Evolutionary conservation across 2,329 filamentous ascomycete genomes (phyloP).

Genomic region (Xylaria polymorpha): DNA sequence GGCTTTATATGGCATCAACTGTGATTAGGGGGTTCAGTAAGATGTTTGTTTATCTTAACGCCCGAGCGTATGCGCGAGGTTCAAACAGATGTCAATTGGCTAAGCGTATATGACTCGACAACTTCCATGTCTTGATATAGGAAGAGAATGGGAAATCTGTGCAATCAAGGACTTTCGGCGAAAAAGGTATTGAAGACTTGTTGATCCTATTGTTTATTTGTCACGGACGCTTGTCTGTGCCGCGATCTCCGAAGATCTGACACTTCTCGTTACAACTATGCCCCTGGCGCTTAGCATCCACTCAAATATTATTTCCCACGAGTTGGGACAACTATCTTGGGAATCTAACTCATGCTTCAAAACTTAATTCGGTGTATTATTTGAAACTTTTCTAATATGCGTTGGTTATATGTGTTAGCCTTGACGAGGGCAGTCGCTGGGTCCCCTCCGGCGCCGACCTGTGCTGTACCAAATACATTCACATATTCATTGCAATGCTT

Average conservation of each 20-base stretch:
- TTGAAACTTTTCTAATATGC: background rate
- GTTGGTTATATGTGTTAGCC: conserved; percentile 4
- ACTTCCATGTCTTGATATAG: too few species aligned
- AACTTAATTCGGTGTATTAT: background rate
- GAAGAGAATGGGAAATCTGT: background rate
- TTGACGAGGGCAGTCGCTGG: background rate
- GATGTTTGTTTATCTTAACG: background rate
- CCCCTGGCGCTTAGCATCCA: conserved; percentile 17
- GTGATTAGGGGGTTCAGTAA: background rate
- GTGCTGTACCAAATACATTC: conserved; percentile 2
- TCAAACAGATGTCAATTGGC: too few species aligned
- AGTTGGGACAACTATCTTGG: background rate
- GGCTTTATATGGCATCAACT: conserved; percentile 27
- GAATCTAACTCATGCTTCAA: background rate
- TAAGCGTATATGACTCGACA: too few species aligned
- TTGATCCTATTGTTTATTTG: background rate
- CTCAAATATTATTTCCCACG: background rate
- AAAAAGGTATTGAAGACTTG: background rate
- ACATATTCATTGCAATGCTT: background rate
- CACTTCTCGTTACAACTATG: background rate
- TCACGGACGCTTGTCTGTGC: background rate
- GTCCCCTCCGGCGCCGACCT: background rate
- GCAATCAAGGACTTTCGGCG: background rate
- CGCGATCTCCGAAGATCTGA: background rate
- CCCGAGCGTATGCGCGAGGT: background rate